Evolutionary conservation across 2,329 filamentous ascomycete species (phyloP).

Genomic region (Trichophyton benhamiae): DNA sequence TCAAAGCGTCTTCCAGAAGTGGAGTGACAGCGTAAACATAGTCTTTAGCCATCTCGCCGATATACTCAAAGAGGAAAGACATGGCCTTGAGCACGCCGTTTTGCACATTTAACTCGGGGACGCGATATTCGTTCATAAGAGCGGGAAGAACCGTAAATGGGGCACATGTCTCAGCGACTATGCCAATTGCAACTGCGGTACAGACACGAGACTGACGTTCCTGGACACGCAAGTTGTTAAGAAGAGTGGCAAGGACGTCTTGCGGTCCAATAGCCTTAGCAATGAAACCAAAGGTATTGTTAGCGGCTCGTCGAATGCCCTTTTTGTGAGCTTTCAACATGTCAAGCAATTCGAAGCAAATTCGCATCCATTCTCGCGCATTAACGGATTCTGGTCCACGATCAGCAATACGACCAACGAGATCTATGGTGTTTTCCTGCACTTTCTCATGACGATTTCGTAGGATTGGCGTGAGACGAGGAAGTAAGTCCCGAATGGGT

Average conservation of each 20-base stretch:
- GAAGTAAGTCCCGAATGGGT: slow-evolving; percentile 89
- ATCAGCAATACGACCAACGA: slow-evolving; percentile 95
- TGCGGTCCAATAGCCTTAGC: slow-evolving; percentile 97
- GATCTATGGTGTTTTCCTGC: slow-evolving; percentile 96
- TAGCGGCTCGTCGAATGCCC: slow-evolving; percentile 91
- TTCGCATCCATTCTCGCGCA: slow-evolving; percentile 98
- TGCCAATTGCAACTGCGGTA: slow-evolving; percentile 95
- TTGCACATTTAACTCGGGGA: slow-evolving; percentile 95
- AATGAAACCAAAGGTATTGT: slow-evolving; percentile 99
- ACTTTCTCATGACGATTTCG: slow-evolving; percentile 98
- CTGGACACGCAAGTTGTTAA: slow-evolving; percentile 94
- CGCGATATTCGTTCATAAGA: slow-evolving; percentile 98
- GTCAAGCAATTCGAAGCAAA: slow-evolving; percentile 95
- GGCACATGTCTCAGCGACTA: slow-evolving; percentile 94
- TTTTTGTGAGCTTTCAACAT: slow-evolving; percentile 99
- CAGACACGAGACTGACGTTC: slow-evolving; percentile 97
- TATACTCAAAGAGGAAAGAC: slow-evolving; percentile 97
- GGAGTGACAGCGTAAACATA: slow-evolving; percentile 98
- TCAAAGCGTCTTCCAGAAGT: slow-evolving; percentile 87
- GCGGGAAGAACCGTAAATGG: slow-evolving; percentile 98
- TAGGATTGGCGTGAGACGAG: slow-evolving; percentile 90
- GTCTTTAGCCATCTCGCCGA: slow-evolving; percentile 98
- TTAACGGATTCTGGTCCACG: slow-evolving; percentile 93
- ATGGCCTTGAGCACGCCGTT: slow-evolving; percentile 96
- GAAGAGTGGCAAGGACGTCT: slow-evolving; percentile 85